A percentile compares a stretch with the other conserved stretches of the same genome.
These are phyloP conservation scores for Westerdykella aurantiaca DNA, from an alignment of 2,329 filamentous ascomycete genomes.

Conservation along the genomic window DNA sequence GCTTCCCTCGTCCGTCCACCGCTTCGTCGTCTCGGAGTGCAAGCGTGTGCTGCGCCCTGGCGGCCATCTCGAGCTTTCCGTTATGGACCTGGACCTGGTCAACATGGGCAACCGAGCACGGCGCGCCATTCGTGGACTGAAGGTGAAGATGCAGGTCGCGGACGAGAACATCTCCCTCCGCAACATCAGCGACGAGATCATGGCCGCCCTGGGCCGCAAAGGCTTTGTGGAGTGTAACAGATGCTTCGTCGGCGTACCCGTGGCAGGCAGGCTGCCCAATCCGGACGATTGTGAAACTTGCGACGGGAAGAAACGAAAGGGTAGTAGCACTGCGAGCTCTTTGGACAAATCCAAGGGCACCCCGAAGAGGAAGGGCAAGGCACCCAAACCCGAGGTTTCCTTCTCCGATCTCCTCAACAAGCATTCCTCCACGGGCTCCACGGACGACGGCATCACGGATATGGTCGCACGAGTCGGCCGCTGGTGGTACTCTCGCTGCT, in stretches of 20 bases:
- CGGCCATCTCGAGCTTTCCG: slow-evolving; percentile 71
- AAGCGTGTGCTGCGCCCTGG: slow-evolving; percentile 72
- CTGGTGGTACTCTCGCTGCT: slow-evolving; percentile 96
- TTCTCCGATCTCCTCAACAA: slow-evolving; percentile 35
- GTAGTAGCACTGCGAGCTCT: slow-evolving; percentile 26
- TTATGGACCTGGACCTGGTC: slow-evolving; percentile 73
- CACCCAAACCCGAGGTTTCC: slow-evolving; percentile 28
- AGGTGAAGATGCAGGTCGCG: slow-evolving; percentile 60
- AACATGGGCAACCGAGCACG: slow-evolving; percentile 72
- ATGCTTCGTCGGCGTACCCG: slow-evolving; percentile 72
- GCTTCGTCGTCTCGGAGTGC: slow-evolving; percentile 66
- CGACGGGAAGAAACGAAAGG: slow-evolving; percentile 19
- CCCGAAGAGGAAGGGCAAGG: slow-evolving; percentile 6
- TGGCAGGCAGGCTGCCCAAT: slow-evolving; percentile 47
- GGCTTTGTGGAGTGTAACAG: slow-evolving; percentile 69
- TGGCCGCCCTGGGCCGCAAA: slow-evolving; percentile 61
- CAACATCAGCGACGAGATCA: slow-evolving; percentile 50
- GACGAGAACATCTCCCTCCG: slow-evolving; percentile 57
- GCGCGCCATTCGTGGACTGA: slow-evolving; percentile 62
- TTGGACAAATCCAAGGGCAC: slow-evolving; percentile 13
- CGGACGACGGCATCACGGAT: slow-evolving; percentile 81
- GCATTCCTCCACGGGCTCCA: slow-evolving; percentile 31
- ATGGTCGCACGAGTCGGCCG: slow-evolving; percentile 88
- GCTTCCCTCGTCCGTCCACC: slow-evolving; percentile 62
- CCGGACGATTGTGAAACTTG: slow-evolving; percentile 20